Evolutionary conservation across 176 grass and related monocot species (phyloP), one percentile per base, ranked within the genome.

Genomic region (Tillandsia leiboldiana): DNA sequence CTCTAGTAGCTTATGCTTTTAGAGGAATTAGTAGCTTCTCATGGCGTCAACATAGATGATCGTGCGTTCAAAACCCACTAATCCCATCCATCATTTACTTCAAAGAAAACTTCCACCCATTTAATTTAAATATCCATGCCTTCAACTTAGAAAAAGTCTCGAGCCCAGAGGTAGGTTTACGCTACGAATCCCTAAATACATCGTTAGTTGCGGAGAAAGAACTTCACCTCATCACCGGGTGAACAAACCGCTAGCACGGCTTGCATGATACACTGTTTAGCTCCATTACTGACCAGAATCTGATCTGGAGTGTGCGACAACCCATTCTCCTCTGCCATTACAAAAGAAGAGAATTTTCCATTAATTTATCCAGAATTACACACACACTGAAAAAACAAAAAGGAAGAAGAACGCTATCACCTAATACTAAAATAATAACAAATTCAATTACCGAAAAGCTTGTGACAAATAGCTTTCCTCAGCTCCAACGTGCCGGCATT

Each of bases 391-490:
- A 29, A 3, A 29, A 29, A 29, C 28, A 29, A 29, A 29, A 29
- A 29, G 28, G 28, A 29, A 18, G 12, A 18, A 47, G 42, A 70
- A 69, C 56, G 8, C 15, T 23, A 57, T 33, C 23, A 54, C 4
- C 51, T 62, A 51, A 50, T 42, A 42, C 3, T 5, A 42, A 42
- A 42, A 42, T 42, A 42, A 42, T 1, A 66, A 67, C 11, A 78
- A 50, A 72, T 66, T 7, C 64, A 68, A 67, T 18, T 48, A 96
- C 91, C 84, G 70, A 90, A 58, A 50, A 96, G 77, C 70, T 96
- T 96, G 63, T 90, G 78, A 76, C 91, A 96, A 80, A 96, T 96
- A 52, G 87, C 91, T 59, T 91, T 87, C 78, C 91, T 87, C 51
- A 96, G 87, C 53, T 96, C 91, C 63, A 96, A 14, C 53, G 91